Percentiles rank a stretch among this genome's conserved stretches.
These are phyloP conservation scores for Rhodotorula paludigena DNA, from an alignment of 768 basidiomycete genomes.

Conservation along the genomic window DNA sequence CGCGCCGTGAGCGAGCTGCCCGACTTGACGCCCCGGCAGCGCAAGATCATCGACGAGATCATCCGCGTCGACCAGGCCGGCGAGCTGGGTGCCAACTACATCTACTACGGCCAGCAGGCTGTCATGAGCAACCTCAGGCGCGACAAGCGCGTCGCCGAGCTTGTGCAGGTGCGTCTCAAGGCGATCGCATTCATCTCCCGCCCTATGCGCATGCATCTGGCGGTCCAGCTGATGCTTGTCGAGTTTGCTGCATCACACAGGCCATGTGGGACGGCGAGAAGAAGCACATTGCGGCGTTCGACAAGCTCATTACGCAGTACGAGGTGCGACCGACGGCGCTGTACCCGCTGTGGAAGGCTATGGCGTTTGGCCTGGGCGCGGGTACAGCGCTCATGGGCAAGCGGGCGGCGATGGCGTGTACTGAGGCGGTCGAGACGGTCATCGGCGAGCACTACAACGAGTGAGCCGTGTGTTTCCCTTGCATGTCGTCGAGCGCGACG, in stretches of 20 bases:
- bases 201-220: constrained; percentile 4
- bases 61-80: constrained; percentile 92
- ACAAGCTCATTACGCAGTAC: constrained; percentile 78
- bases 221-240: neutral
- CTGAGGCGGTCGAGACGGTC: constrained; percentile 93
- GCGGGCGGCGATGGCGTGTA: constrained; percentile 96
- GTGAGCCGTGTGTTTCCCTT: constrained; percentile 64
- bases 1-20: constrained; percentile 30
- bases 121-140: constrained; percentile 52
- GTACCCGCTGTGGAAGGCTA: constrained; percentile 75
- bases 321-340: constrained; percentile 74
- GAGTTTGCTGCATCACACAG: constrained; percentile 50
- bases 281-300: constrained; percentile 81
- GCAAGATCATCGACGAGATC: constrained; percentile 45
- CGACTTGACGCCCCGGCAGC: constrained; percentile 43
- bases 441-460: constrained; percentile 98
- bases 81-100: constrained; percentile 92
- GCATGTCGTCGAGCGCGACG: neutral
- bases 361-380: constrained; percentile 80
- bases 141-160: constrained; percentile 56
- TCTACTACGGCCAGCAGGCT: constrained; percentile 80
- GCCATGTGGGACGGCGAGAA: constrained; percentile 98
- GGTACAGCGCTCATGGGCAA: constrained; percentile 80
- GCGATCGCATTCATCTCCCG: constrained; percentile 11
- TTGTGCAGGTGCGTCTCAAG: constrained; percentile 64